Evolutionary conservation across 148 eudicot species (phyloP).

Genomic region (Beta vulgaris): DNA sequence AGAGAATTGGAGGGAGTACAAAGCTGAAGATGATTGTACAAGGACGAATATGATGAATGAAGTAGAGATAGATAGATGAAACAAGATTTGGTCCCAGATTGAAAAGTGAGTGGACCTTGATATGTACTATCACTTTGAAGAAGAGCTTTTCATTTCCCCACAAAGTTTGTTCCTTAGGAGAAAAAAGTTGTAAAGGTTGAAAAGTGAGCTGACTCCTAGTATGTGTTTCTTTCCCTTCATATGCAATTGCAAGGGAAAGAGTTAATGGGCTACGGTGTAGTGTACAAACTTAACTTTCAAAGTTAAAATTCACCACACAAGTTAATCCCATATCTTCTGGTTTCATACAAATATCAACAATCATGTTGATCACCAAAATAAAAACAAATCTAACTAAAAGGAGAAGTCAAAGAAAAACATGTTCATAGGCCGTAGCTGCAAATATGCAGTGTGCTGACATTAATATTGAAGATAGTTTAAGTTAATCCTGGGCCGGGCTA

Average conservation of each 20-base stretch:
- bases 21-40: neutral
- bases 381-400: too few species aligned
- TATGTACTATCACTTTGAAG: neutral
- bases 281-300: neutral
- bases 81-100: neutral
- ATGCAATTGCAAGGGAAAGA: neutral
- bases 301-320: slow-evolving; percentile 7
- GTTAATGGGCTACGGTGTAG: neutral
- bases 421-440: too few species aligned
- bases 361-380: neutral
- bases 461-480: too few species aligned
- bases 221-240: neutral
- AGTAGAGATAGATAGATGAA: neutral
- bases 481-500: too few species aligned
- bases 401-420: too few species aligned
- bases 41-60: neutral
- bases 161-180: slow-evolving; percentile 7
- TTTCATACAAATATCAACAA: neutral
- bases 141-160: neutral
- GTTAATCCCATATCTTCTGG: neutral
- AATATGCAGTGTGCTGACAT: too few species aligned
- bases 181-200: neutral
- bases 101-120: neutral
- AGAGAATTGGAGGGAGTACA: too few species aligned
- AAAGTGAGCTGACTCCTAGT: neutral